Percentiles rank a stretch among this genome's conserved stretches.
Evolutionary conservation across 352 stramenopile genomes (phyloP).

Genomic region (Phytophthora meadii): DNA sequence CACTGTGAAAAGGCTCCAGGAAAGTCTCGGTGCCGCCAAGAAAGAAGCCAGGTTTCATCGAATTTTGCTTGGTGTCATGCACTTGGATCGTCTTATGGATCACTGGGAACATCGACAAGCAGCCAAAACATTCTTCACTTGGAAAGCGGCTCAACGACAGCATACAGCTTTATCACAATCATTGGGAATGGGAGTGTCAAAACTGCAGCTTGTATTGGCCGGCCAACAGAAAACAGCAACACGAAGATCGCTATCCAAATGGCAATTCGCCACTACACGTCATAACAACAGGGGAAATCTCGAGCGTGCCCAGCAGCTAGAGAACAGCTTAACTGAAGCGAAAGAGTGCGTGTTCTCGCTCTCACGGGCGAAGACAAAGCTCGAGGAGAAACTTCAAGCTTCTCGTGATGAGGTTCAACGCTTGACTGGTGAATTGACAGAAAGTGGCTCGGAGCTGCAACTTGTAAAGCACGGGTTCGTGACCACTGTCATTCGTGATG

Average conservation of each 20-base stretch:
- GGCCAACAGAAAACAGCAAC: conserved; percentile 20
- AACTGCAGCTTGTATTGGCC: conserved; percentile 36
- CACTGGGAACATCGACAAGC: conserved; percentile 31
- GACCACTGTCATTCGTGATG: conserved; percentile 51
- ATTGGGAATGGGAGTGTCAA: conserved; percentile 26
- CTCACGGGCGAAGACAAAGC: conserved; percentile 62
- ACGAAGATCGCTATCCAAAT: conserved; percentile 34
- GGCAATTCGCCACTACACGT: conserved; percentile 36
- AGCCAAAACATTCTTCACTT: conserved; percentile 30
- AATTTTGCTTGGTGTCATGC: conserved; percentile 25
- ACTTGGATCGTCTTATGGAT: conserved; percentile 32
- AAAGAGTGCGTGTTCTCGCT: conserved; percentile 82
- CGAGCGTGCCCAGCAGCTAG: conserved; percentile 33
- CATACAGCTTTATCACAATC: conserved; percentile 8
- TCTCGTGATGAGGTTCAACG: conserved; percentile 41
- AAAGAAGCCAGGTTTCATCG: conserved; percentile 11
- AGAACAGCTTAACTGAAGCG: conserved; percentile 52
- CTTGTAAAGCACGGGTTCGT: conserved; percentile 81
- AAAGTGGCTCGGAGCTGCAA: conserved; percentile 60
- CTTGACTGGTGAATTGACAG: conserved; percentile 48
- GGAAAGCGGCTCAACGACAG: conserved; percentile 16
- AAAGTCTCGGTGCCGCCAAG: conserved; percentile 18
- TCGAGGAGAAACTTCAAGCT: conserved; percentile 63
- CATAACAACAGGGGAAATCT: conserved; percentile 30
- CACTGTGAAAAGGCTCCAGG: conserved; percentile 12